Percentiles rank a stretch among this genome's conserved stretches.
These are phyloP conservation scores for Verticillium isaacii DNA, from an alignment of 2,329 filamentous ascomycete species.

Conservation along the genomic window DNA sequence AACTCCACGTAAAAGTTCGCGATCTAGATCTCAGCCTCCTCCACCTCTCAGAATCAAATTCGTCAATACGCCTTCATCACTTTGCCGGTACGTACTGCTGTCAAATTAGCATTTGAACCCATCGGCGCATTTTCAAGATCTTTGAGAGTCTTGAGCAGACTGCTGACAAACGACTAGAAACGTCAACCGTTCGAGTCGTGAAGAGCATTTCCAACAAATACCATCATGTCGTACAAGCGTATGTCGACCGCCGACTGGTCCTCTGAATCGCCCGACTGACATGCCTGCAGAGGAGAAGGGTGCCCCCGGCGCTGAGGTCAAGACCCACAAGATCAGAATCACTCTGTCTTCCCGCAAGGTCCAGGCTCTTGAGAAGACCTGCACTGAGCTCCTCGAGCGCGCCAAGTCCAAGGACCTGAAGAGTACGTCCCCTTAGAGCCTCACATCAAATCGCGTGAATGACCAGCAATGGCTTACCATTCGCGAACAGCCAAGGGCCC, in stretches of 20 bases:
- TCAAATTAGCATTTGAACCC: not conserved
- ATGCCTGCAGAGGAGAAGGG: slow-evolving; percentile 65
- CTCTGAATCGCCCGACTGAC: not conserved
- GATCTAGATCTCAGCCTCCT: slow-evolving; percentile 2
- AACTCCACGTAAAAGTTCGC: slow-evolving; percentile 15
- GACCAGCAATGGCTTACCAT: not conserved
- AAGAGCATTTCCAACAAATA: slow-evolving; percentile 40
- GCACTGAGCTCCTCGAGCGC: slow-evolving; percentile 95
- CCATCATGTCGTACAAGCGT: slow-evolving; percentile 79
- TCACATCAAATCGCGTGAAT: not conserved
- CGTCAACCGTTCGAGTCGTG: slow-evolving; percentile 73
- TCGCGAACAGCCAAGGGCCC: slow-evolving; percentile 54
- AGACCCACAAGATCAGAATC: slow-evolving; percentile 98
- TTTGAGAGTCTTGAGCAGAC: not conserved
- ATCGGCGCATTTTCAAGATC: not conserved
- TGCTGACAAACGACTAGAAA: slow-evolving; percentile 29
- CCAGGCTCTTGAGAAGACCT: slow-evolving; percentile 94
- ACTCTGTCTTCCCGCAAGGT: slow-evolving; percentile 79
- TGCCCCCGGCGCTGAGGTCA: slow-evolving; percentile 76
- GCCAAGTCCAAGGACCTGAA: slow-evolving; percentile 99
- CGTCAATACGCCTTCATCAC: slow-evolving; percentile 60
- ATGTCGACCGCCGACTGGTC: not conserved
- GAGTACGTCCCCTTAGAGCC: slow-evolving; percentile 1
- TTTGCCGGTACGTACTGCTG: slow-evolving; percentile 53
- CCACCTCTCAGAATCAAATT: not conserved